These are phyloP conservation scores for Amylocarpus encephaloides DNA, from an alignment of 2,329 filamentous ascomycete species.

Conservation along the genomic window DNA sequence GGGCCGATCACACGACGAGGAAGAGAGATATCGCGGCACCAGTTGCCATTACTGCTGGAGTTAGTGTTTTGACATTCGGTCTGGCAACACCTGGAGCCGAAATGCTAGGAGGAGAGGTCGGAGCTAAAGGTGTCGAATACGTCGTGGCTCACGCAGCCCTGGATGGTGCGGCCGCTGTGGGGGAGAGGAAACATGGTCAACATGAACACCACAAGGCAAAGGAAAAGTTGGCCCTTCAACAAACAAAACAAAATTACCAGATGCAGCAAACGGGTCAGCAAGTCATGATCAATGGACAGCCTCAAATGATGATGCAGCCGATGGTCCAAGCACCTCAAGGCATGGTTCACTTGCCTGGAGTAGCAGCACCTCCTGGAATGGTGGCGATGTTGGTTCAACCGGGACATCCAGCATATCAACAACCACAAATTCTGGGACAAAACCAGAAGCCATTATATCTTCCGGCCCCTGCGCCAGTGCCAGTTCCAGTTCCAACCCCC, in stretches of 20 bases:
- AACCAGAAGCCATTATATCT: conserved; percentile 5
- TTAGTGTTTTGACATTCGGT: conserved; percentile 34
- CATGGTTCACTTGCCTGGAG: background rate
- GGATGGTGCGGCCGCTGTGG: conserved; percentile 33
- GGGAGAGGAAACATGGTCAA: conserved; percentile 34
- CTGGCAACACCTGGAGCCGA: conserved; percentile 34
- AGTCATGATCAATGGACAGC: conserved; percentile 14
- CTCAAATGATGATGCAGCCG: conserved; percentile 4
- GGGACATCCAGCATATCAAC: background rate
- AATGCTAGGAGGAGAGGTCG: conserved; percentile 32
- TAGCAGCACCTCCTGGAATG: conserved; percentile 2
- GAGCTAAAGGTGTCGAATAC: conserved; percentile 34
- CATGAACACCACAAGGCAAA: conserved; percentile 34
- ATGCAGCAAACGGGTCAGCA: conserved; percentile 28
- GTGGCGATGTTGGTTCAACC: conserved; percentile 5
- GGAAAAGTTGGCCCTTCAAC: conserved; percentile 30
- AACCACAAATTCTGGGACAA: background rate
- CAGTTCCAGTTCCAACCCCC: background rate
- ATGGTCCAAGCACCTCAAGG: conserved; percentile 1
- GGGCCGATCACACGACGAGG: conserved; percentile 34
- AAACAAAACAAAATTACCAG: conserved; percentile 27
- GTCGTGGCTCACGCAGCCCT: conserved; percentile 34
- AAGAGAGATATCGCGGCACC: conserved; percentile 38
- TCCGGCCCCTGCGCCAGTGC: background rate
- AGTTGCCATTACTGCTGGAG: conserved; percentile 34